Percentiles rank a stretch among this genome's conserved stretches.
Conservation (phyloP, 345 rosid genomes). For the Citrus cavaleriei region DNA sequence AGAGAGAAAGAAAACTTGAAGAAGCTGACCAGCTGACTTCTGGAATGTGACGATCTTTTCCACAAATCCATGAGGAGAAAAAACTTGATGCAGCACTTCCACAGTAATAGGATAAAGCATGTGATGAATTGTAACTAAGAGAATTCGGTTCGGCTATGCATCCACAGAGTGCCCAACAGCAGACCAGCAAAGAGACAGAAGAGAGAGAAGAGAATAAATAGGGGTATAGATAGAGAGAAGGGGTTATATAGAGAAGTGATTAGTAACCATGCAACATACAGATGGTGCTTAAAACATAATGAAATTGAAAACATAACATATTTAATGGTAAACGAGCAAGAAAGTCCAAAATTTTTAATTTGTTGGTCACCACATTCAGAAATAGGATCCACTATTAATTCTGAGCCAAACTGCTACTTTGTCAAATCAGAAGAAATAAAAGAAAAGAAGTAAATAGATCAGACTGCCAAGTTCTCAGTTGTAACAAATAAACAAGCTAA, state of each 20-base stretch:
- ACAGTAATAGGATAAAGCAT: constrained; percentile 96
- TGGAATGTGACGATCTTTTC: constrained; percentile 98
- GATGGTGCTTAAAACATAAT: neutral
- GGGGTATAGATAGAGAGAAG: constrained; percentile 47
- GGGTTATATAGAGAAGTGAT: constrained; percentile 39
- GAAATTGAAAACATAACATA: neutral
- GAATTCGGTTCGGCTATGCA: constrained; percentile 93
- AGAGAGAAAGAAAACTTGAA: constrained; percentile 30
- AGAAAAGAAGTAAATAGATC: neutral
- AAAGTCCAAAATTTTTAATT: neutral
- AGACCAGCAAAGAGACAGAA: constrained; percentile 54
- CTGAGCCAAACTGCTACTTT: neutral
- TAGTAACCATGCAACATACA: constrained; percentile 12
- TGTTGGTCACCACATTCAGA: neutral
- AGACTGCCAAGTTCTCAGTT: neutral
- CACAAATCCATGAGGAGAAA: constrained; percentile 88
- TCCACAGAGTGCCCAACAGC: constrained; percentile 54
- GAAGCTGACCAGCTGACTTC: constrained; percentile 98
- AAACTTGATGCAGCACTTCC: constrained; percentile 94
- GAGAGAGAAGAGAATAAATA: constrained; percentile 59
- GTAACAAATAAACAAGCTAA: neutral
- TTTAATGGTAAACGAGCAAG: neutral
- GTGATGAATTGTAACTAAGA: constrained; percentile 87
- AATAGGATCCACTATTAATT: neutral
- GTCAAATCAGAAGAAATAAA: neutral